phyloP scores from a whole-genome alignment of 225 moss, liverwort and hornwort genomes.

The Climacium dendroides region DNA sequence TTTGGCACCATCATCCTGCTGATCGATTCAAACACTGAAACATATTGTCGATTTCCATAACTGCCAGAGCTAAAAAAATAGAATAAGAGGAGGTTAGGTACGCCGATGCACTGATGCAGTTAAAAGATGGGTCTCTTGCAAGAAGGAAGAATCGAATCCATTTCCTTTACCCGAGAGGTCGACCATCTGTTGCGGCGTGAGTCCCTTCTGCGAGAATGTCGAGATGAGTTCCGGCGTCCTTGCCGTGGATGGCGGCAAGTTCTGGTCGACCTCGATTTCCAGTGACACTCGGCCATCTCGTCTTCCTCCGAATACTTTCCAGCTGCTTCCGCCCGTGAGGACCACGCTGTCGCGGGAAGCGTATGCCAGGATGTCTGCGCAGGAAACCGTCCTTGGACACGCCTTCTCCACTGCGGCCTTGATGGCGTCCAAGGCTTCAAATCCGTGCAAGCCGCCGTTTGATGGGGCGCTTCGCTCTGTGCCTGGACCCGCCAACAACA shows the following conservation, averaged over 20 bases:
- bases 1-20: not conserved
- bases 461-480: not conserved
- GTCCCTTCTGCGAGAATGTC: conserved; percentile 7
- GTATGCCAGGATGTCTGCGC: conserved; percentile 24
- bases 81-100: not conserved
- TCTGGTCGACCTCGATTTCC: not conserved
- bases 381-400: conserved; percentile 2
- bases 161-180: not conserved
- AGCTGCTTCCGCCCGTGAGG: conserved; percentile 1
- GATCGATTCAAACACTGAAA: not conserved
- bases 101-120: too few relatives aligned
- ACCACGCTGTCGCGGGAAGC: conserved; percentile 14
- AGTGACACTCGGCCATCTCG: conserved; percentile 5
- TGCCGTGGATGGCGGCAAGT: not conserved
- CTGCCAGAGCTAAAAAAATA: not conserved
- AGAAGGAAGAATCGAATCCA: not conserved
- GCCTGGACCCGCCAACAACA: not conserved
- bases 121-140: not conserved
- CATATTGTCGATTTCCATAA: not conserved
- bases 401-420: conserved; percentile 3
- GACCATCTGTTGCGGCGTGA: conserved; percentile 18
- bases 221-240: not conserved
- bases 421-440: not conserved
- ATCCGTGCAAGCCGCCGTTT: not conserved
- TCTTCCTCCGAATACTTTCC: conserved; percentile 12